These are phyloP conservation scores for Gyrodon lividus DNA, from an alignment of 768 basidiomycete genomes.

Conservation along the genomic window DNA sequence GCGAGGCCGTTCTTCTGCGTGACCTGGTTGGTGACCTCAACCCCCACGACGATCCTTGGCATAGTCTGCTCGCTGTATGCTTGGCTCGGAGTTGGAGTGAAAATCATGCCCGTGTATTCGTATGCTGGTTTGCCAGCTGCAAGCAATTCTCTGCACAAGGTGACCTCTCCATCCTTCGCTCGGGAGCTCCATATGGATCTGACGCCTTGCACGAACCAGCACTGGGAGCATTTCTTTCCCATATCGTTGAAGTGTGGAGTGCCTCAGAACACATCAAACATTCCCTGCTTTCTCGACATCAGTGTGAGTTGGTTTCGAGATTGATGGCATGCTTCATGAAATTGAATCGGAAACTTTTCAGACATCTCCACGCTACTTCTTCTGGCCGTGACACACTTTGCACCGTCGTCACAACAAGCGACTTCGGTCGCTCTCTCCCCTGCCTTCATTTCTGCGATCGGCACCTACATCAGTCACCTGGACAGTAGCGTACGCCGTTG, in stretches of 20 bases:
- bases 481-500: conserved; percentile 77
- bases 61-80: conserved; percentile 44
- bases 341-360: conserved; percentile 29
- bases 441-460: conserved; percentile 65
- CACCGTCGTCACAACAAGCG: conserved; percentile 45
- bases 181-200: background rate
- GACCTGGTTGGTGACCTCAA: conserved; percentile 51
- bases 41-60: conserved; percentile 51
- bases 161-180: conserved; percentile 19
- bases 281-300: conserved; percentile 72
- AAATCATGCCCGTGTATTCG: conserved; percentile 58
- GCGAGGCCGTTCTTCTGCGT: conserved; percentile 54
- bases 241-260: conserved; percentile 66
- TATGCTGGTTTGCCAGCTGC: conserved; percentile 65
- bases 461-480: conserved; percentile 74
- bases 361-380: conserved; percentile 76
- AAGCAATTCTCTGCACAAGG: conserved; percentile 32
- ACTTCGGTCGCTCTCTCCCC: conserved; percentile 51
- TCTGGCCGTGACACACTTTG: conserved; percentile 59
- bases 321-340: background rate
- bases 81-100: conserved; percentile 60
- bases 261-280: conserved; percentile 76
- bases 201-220: conserved; percentile 26
- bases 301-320: conserved; percentile 59
- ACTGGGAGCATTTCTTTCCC: conserved; percentile 47